These are phyloP conservation scores for Wolfiporia cocos DNA, from an alignment of 1,284 basidiomycete species.

Conservation along the genomic window DNA sequence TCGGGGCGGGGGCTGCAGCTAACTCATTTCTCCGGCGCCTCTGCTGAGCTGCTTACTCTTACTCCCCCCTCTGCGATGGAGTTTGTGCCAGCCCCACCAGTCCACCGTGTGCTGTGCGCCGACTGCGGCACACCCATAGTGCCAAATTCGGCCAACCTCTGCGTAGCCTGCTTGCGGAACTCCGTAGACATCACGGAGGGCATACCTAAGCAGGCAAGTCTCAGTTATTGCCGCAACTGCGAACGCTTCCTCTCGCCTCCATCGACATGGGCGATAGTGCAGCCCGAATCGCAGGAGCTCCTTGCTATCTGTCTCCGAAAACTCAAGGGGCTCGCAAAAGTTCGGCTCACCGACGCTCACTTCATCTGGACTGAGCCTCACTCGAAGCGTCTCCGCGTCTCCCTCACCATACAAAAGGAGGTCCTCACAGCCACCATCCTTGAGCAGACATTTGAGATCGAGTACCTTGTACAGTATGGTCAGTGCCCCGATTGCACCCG, in stretches of 20 bases:
- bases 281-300: conserved; percentile 90
- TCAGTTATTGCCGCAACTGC: conserved; percentile 95
- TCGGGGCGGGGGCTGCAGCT: too few relatives aligned
- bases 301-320: conserved; percentile 90
- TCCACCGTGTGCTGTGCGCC: conserved; percentile 76
- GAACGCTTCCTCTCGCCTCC: conserved; percentile 95
- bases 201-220: conserved; percentile 94
- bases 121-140: conserved; percentile 88
- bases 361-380: conserved; percentile 99
- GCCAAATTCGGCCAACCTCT: conserved; percentile 94
- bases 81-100: conserved; percentile 61
- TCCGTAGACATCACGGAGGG: conserved; percentile 96
- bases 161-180: conserved; percentile 88
- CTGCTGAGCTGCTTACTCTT: too few relatives aligned
- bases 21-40: too few relatives aligned
- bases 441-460: conserved; percentile 97
- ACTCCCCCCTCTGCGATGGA: too few relatives aligned
- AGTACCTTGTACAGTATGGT: conserved; percentile 92
- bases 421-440: conserved; percentile 92
- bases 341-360: conserved; percentile 93
- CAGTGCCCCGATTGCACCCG: conserved; percentile 94
- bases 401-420: conserved; percentile 98
- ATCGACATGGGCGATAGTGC: conserved; percentile 78
- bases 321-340: conserved; percentile 91
- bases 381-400: conserved; percentile 88